Percentiles rank a stretch among this genome's conserved stretches.
phyloP scores from a whole-genome alignment of 1,284 basidiomycete genomes.

The Trichosporon inkin region DNA sequence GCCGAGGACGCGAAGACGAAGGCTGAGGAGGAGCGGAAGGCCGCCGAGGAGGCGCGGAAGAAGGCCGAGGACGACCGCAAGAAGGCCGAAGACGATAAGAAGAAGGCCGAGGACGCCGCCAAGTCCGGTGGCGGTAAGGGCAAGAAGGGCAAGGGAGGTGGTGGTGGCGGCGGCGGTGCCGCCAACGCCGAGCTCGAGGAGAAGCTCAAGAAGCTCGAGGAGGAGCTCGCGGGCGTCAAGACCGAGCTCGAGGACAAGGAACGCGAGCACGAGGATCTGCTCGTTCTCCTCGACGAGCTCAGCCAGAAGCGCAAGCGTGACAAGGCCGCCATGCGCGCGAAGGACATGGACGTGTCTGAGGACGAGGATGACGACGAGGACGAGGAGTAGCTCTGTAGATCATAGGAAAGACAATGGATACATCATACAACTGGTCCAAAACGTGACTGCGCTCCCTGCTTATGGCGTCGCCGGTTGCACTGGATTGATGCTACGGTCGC shows the following conservation, averaged over 20 bases:
- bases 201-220: slow-evolving; percentile 8
- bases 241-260: slow-evolving; percentile 8
- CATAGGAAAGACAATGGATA: background rate
- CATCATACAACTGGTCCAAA: slow-evolving; percentile 6
- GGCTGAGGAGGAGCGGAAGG: background rate
- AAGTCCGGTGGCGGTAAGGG: slow-evolving; percentile 9
- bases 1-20: background rate
- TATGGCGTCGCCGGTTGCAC: background rate
- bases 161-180: slow-evolving; percentile 18
- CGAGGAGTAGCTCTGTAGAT: slow-evolving; percentile 42
- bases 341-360: slow-evolving; percentile 81
- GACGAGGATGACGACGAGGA: slow-evolving; percentile 78
- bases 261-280: slow-evolving; percentile 57
- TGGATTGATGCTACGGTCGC: background rate
- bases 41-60: background rate
- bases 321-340: slow-evolving; percentile 67
- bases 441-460: slow-evolving; percentile 1
- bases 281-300: slow-evolving; percentile 90
- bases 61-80: background rate
- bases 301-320: slow-evolving; percentile 77
- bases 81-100: no score
- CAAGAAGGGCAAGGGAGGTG: slow-evolving; percentile 24
- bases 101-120: background rate
- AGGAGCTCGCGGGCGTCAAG: background rate
- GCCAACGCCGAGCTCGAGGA: slow-evolving; percentile 4